Evolutionary conservation across 2,329 filamentous ascomycete species (phyloP), one percentile per base, ranked within the genome.

Genomic region (Fusarium euwallaceae): DNA sequence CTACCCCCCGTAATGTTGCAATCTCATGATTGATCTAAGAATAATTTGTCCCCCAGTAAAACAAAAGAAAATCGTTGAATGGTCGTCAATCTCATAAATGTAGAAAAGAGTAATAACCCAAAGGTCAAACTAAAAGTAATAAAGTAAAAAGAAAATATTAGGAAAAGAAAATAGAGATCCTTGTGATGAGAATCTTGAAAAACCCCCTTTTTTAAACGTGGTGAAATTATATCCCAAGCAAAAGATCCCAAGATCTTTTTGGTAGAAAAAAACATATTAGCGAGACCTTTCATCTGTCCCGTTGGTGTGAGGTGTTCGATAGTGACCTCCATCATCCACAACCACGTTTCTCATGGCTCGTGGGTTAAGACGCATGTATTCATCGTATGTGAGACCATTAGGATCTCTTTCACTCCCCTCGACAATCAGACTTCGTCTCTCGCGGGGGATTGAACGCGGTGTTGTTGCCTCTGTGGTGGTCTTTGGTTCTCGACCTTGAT

Each of bases 401-500:
- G 72, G 72, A 51, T 74, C 72, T 11, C 66, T 48, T 4, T 70
- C 58, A 1, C 55, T 55, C 45, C 74, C 64, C n/a, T 77, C 71
- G 36, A 79, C 43, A 17, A 74, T 66, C 45, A 73, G 37, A 27
- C 69, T 77, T n/a, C 77, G 69, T 27, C 70, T 70, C n/a, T 77
- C 64, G 11, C 74, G 69, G 8, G 71, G 70, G 1, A 72, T 22
- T 6, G 58, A 66, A 12, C 77, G 68, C 6, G 77, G 77, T n/a
- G 75, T 72, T 20, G 75, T 72, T 11, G 67, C 36, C 27, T 78
- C 75, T 16, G 51, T 32, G 6, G 67, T 45, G 2, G 64, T 48
- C 51, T 64, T 76, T 11, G 74, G 48, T 8, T 68, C 74, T 6
- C 79, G 76, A 8, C 77, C 72, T 55, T 81, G 80, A 24, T 79